phyloP scores from a whole-genome alignment of 2,329 filamentous ascomycete species.

The Sclerotinia trifoliorum region DNA sequence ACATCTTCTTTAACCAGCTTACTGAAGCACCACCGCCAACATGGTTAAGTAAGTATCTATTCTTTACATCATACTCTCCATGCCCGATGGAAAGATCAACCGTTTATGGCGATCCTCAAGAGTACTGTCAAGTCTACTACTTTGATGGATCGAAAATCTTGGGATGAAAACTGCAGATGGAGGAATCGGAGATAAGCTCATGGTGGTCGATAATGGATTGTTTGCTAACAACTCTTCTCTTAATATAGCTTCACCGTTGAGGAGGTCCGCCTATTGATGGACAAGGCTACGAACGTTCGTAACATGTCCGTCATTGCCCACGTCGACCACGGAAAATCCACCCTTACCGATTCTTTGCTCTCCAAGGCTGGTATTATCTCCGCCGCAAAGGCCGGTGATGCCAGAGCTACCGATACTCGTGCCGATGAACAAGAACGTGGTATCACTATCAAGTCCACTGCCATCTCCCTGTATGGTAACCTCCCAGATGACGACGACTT shows the following conservation, averaged over 20 bases:
- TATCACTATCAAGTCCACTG: constrained; percentile 99
- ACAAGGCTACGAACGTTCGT: constrained; percentile 73
- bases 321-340: constrained; percentile 99
- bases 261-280: constrained; percentile 78
- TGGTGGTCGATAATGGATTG: neutral
- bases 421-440: constrained; percentile 98
- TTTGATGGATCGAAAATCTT: constrained; percentile 3
- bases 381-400: constrained; percentile 92
- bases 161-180: constrained; percentile 1
- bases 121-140: neutral
- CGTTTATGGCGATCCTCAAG: neutral
- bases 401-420: constrained; percentile 95
- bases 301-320: constrained; percentile 99
- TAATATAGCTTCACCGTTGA: constrained; percentile 91
- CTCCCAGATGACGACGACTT: constrained; percentile 80
- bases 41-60: constrained; percentile 93
- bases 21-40: constrained; percentile 73
- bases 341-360: constrained; percentile 97
- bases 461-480: constrained; percentile 94
- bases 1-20: constrained; percentile 39
- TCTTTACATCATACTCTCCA: neutral
- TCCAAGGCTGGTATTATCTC: constrained; percentile 99
- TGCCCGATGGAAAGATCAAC: neutral
- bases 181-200: constrained; percentile 20
- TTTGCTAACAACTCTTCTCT: constrained; percentile 49